These are phyloP conservation scores for Sugiyamaella novakii DNA, from an alignment of 1,139 yeast species.

Conservation along the genomic window DNA sequence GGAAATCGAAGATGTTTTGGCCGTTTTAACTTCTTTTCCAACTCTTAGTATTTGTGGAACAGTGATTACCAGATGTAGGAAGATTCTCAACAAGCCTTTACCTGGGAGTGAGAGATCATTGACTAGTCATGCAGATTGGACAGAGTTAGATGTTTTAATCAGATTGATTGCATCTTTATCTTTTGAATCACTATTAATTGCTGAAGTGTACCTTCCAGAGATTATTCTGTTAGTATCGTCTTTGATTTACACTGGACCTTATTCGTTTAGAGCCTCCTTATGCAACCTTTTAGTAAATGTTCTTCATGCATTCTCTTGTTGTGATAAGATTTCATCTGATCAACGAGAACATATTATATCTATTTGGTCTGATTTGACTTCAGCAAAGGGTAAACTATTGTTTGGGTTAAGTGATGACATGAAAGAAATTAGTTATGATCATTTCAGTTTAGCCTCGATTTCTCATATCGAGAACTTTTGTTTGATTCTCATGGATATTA, in stretches of 20 bases:
- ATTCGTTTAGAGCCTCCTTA: constrained; percentile 66
- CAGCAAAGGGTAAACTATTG: constrained; percentile 71
- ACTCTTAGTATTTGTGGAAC: constrained; percentile 74
- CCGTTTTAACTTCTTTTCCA: constrained; percentile 65
- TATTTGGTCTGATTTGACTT: constrained; percentile 62
- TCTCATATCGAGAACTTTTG: constrained; percentile 65
- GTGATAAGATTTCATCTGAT: constrained; percentile 52
- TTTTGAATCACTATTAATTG: constrained; percentile 68
- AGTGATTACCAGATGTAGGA: constrained; percentile 56
- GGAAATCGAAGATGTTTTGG: constrained; percentile 43
- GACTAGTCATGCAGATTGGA: constrained; percentile 65
- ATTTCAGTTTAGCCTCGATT: constrained; percentile 55
- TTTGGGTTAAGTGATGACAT: constrained; percentile 78
- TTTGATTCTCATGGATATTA: constrained; percentile 58
- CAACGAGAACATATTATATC: constrained; percentile 52
- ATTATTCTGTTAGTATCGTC: constrained; percentile 68
- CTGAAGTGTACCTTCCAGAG: constrained; percentile 72
- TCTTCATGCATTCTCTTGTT: constrained; percentile 69
- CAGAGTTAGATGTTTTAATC: constrained; percentile 71
- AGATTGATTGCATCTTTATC: constrained; percentile 67
- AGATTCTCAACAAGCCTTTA: constrained; percentile 52
- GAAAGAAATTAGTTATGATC: constrained; percentile 46
- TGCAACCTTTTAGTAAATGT: constrained; percentile 69
- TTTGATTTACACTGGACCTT: constrained; percentile 71
- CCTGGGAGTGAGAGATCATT: constrained; percentile 43